Base-by-base conservation (phyloP, 1,284 basidiomycete genomes). In the Apiotrichum mycotoxinovorans region DNA sequence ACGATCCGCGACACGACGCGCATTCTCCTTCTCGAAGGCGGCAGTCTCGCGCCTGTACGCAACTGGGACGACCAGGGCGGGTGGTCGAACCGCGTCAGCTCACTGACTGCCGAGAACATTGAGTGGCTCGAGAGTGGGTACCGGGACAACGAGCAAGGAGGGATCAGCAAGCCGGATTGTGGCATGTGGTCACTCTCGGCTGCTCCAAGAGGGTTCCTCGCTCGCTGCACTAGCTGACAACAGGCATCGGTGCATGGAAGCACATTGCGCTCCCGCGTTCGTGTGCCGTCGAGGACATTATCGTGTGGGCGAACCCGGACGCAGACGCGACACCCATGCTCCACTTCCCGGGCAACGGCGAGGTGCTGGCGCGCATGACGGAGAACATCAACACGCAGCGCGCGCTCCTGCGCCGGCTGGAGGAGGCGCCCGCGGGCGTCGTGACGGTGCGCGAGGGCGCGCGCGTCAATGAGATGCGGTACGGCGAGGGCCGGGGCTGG, bases 361-460 rank as follows among this genome's bases (percentile, higher is more conserved):
- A 69, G 20, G 69, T 69, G 9, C 89, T 96, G 85, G 85, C 91
- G 10, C 83, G 84, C 40, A 80, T 96, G 69, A 90, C 87, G 0
- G 93, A 97, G 74, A 95, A 93, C 70, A 79, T 92, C 45, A 96
- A 96, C 70, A 80, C 96, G 2, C 94, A 96, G 76, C 84, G 87
- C 8, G 90, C 84, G 0, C 83, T 92, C 25, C 79, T 95, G 22
- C 80, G 80, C 1, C 81, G 68, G 15, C 71, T 78, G 33, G 68
- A 71, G 30, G 10, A 46, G 40, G 33, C 37, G 30, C 40, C 66
- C 1, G 42, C 59, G 3, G 68, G 64, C 11, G 63, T 62, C 14
- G 67, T 76, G 15, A 62, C 63, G 12, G 68, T 78, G 38, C 54
- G 64, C 15, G 76, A 78, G 55, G 58, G 58, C 22, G 61, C 64